Base-by-base conservation (phyloP, 2,329 filamentous ascomycete species). In the Ophiocordyceps polyrhachis-furcata region DNA sequence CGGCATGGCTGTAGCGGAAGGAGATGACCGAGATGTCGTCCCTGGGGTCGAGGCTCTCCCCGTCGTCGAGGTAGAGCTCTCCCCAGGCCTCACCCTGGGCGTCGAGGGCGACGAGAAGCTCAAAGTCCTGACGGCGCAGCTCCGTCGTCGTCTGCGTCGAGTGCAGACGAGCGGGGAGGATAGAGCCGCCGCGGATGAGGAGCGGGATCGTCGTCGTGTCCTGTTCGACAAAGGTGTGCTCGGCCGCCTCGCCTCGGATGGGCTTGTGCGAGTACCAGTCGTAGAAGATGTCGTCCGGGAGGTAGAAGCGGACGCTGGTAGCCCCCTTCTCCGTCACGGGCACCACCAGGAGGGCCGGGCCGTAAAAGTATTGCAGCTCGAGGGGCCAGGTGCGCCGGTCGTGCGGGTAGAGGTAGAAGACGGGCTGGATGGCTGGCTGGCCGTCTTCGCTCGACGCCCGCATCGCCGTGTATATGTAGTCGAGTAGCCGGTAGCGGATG, bases 401-500 rank as follows among this genome's bases (percentile, higher is more conserved):
- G 17, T 58, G 37, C 3, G 69, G 82, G 56, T 87, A 88, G 25
- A 75, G 56, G 64, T 79, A 89, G 62, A 82, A 85, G 46, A 87
- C 60, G 0, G 83, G 83, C 52, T 76, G 76, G 45, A 86, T 63
- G 49, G 78, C 65, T 0, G 83, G 81, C 2, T 69, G 70, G 31
- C 83, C 83, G 21, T 70, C 70, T 17, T 65, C 54, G 28, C 68
- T 71, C 56, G 83, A 73, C 46, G 64, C 61, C 55, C 78, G 66
- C 51, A 86, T 67, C 0, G 77, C 74, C 1, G 83, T 87, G 66
- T 89, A 88, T 48, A 84, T 69, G 62, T 88, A 88, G 54, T 87
- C 83, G n/a, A 89, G 67, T n/a, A 88, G 66, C 29, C 73, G 70
- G 63, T 88, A 88, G n/a, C 83, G 73, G 42, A 78, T 76, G 28